Base-by-base conservation (phyloP, 306 rosid genomes). In the Inga oerstediana region DNA sequence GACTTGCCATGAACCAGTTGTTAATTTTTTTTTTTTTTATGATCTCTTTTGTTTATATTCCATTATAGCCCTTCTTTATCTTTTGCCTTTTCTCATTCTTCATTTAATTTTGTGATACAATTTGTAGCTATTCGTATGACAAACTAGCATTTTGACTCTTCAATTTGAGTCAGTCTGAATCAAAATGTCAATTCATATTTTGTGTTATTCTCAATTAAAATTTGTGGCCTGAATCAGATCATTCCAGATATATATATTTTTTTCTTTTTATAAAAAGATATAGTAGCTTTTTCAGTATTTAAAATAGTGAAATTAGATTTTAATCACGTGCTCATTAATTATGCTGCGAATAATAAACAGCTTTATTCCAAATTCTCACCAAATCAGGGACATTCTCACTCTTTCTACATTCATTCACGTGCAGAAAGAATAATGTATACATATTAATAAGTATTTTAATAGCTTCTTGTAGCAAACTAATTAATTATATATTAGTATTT, bases 281-380 rank as follows among this genome's bases (percentile, higher is more conserved):
- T 1, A 4, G 8, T 34, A 41, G 10, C 74, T 41, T 70, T 70
- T 39, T 41, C 2, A 10, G 49, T 19, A 20, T 41, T 70, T 19
- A 10, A 41, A 34, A 67, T 35, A 34, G 2, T 48, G 27, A 49
- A 67, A 44, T 49, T 68, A 10, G 17, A 79, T 79, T 79, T 24
- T 27, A n/a, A 51, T 68, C 82, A 68, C 68, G 41, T 70, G 51
- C 17, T 19, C 3, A 59, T 39, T 68, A 52, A n/a, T 68, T 37
- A 9, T 52, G 54, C 52, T 8, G 68, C 68, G n/a, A 52, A 46
- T 51, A 68, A 67, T 68, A 49, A 49, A 35, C 48, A 79, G 17
- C 68, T 79, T 68, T 68, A 22, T 68, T 79, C 82, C 82, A n/a
- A 69, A 68, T 52, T 68, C 58, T 20, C 41, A 52, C 17, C 58